A percentile compares a stretch with the other conserved stretches of the same genome.
Evolutionary conservation across 2,329 filamentous ascomycete genomes (phyloP).

Genomic region (Penicillium rolfsii): DNA sequence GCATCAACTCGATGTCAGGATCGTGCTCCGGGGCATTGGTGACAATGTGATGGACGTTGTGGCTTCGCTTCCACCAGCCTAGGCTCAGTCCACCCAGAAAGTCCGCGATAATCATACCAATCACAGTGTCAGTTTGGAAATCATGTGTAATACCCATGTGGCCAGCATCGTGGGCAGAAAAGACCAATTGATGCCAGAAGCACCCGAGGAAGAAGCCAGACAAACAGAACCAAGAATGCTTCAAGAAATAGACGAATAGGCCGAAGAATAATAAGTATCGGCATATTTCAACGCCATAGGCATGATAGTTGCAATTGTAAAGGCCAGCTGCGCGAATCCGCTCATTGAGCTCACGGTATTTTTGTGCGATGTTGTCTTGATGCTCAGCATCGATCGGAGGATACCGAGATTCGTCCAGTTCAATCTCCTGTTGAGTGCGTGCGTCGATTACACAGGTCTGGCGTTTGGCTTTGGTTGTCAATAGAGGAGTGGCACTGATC

Average conservation of each 20-base stretch:
- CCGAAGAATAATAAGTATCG: constrained; percentile 73
- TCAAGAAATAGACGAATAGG: constrained; percentile 64
- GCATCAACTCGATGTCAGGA: constrained; percentile 89
- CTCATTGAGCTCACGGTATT: constrained; percentile 78
- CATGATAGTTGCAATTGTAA: constrained; percentile 80
- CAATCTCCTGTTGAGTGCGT: constrained; percentile 73
- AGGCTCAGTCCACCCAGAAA: constrained; percentile 86
- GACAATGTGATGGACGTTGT: constrained; percentile 96
- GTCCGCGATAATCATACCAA: constrained; percentile 89
- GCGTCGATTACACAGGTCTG: constrained; percentile 67
- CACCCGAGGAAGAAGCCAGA: constrained; percentile 76
- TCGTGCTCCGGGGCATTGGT: constrained; percentile 97
- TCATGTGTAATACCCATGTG: constrained; percentile 97
- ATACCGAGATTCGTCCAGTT: constrained; percentile 77
- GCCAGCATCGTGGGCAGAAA: constrained; percentile 90
- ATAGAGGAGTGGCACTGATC: constrained; percentile 31
- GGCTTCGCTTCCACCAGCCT: constrained; percentile 96
- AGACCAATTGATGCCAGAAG: constrained; percentile 94
- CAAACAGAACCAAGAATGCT: constrained; percentile 65
- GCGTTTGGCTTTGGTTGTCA: constrained; percentile 27
- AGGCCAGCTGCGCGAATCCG: constrained; percentile 74
- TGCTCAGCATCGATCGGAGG: constrained; percentile 72
- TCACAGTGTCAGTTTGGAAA: constrained; percentile 78
- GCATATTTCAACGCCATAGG: constrained; percentile 73
- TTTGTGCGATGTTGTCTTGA: constrained; percentile 74